These are phyloP conservation scores for Triangularia verruculosa DNA, from an alignment of 2,329 filamentous ascomycete species.

Conservation along the genomic window DNA sequence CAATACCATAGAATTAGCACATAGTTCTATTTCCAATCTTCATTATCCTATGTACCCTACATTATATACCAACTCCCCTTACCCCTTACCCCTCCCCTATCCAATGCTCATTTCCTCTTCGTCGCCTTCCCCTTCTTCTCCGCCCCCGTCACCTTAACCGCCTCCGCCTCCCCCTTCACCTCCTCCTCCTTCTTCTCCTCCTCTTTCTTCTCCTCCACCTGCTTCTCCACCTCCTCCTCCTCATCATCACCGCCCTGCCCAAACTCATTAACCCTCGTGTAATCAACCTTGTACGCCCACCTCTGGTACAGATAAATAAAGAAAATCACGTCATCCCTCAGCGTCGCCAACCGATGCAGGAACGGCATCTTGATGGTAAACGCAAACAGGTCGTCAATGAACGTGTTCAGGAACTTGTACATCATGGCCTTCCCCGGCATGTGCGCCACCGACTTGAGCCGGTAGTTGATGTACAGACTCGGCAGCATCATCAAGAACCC, in stretches of 20 bases:
- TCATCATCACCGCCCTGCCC: constrained; percentile 97
- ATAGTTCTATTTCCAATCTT: too few relatives aligned
- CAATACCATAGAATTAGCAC: too few relatives aligned
- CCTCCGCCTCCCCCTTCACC: constrained; percentile 38
- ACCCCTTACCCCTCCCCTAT: too few relatives aligned
- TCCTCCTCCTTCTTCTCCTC: constrained; percentile 39
- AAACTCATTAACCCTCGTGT: constrained; percentile 92
- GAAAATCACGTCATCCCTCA: constrained; percentile 96
- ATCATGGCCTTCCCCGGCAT: constrained; percentile 97
- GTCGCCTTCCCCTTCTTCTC: constrained; percentile 45
- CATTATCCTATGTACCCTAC: too few relatives aligned
- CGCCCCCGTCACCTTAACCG: constrained; percentile 48
- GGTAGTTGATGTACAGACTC: constrained; percentile 97
- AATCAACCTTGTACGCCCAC: constrained; percentile 89
- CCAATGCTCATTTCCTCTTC: constrained; percentile 50
- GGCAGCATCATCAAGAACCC: constrained; percentile 99
- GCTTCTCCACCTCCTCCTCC: constrained; percentile 44
- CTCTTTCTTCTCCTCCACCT: constrained; percentile 36
- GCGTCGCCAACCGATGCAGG: constrained; percentile 84
- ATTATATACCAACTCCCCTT: too few relatives aligned
- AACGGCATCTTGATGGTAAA: constrained; percentile 99
- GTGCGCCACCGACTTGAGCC: constrained; percentile 90
- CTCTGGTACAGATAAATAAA: constrained; percentile 96
- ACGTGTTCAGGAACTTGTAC: constrained; percentile 98
- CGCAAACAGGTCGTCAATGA: constrained; percentile 97